Base-by-base conservation (phyloP, 805 yeast genomes). In the Lipomyces anomalus region DNA sequence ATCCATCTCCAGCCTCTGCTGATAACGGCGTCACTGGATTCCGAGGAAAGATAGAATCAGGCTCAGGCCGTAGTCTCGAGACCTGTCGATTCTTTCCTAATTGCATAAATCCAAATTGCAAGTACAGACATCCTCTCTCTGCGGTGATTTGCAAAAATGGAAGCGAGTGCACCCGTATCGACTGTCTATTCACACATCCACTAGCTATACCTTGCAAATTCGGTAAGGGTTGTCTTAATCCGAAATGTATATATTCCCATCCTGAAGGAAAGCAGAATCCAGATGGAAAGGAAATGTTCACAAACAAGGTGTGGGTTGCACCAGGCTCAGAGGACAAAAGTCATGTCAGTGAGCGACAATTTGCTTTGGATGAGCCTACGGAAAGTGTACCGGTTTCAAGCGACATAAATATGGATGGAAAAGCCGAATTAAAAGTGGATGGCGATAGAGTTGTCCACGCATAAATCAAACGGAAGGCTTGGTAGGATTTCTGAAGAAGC, bases 161-260 rank as follows among this genome's bases (percentile, higher is more conserved):
- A 22, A 75, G 76, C 22, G 72, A 72, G 40, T 88, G 97, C 69
- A 73, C 77, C 17, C 78, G 95, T 64, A 69, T 78, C 40, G 92
- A 88, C 63, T 88, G 97, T 67, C 71, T 74, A 40, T 88, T 86
- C 64, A 73, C 83, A 18, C 97, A 88, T 64, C 95, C 95, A 35
- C 68, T 85, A 33, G 72, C 72, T 52, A 89, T 82, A 60, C 80
- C 74, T 43, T 88, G 97, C 68, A 84, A 82, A 57, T 88, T 80
- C 65, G 94, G 87, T 11, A 71, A 71, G 47, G 76, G 77, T 51
- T 88, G 97, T 67, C 76, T 73, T 57, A 86, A 85, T 63, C 70
- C 71, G 42, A 70, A 72, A 44, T 88, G 97, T 71, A 63, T 79
- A 53, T 88, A 71, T 67, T 74, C 73, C 57, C 97, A 88, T 65